Percentiles rank a stretch among this genome's conserved stretches.
Conservation (phyloP, 2,329 filamentous ascomycete genomes). For the Trichoderma semiorbis region DNA sequence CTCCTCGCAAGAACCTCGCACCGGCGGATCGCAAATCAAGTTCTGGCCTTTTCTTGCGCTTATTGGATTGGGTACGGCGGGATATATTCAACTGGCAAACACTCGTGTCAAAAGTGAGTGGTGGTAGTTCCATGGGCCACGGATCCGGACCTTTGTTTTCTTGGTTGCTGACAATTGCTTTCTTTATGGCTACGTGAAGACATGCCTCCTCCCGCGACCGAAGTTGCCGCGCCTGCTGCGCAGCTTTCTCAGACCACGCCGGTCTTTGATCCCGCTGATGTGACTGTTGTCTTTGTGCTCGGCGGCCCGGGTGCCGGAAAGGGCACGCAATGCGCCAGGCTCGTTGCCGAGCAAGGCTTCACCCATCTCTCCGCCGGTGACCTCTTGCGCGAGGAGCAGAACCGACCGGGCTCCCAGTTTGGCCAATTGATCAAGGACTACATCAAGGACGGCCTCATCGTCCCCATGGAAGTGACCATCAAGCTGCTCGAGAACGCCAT, state of each 20-base stretch:
- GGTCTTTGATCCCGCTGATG: constrained; percentile 69
- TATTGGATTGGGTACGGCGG: constrained; percentile 45
- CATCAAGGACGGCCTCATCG: constrained; percentile 92
- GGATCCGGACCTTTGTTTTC: background rate
- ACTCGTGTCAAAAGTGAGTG: constrained; percentile 29
- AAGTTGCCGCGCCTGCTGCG: constrained; percentile 38
- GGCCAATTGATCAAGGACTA: constrained; percentile 89
- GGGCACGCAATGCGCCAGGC: constrained; percentile 88
- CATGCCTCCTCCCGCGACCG: constrained; percentile 38
- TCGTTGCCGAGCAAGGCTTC: constrained; percentile 87
- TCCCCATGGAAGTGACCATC: constrained; percentile 98
- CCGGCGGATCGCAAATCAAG: constrained; percentile 42
- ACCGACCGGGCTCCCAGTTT: constrained; percentile 80
- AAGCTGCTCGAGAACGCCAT: constrained; percentile 93
- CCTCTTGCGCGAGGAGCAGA: constrained; percentile 87
- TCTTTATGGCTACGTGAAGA: constrained; percentile 28
- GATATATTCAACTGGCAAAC: constrained; percentile 50
- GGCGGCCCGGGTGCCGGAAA: constrained; percentile 95
- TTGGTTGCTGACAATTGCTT: background rate
- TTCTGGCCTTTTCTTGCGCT: constrained; percentile 57
- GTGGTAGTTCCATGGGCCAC: background rate
- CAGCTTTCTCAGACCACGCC: constrained; percentile 54
- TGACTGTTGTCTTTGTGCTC: constrained; percentile 95
- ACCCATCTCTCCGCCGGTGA: constrained; percentile 91
- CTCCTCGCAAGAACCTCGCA: constrained; percentile 39